A percentile compares a stretch with the other conserved stretches of the same genome.
Evolutionary conservation across 2,329 filamentous ascomycete species (phyloP).

Genomic region (Verticillium nonalfalfae): DNA sequence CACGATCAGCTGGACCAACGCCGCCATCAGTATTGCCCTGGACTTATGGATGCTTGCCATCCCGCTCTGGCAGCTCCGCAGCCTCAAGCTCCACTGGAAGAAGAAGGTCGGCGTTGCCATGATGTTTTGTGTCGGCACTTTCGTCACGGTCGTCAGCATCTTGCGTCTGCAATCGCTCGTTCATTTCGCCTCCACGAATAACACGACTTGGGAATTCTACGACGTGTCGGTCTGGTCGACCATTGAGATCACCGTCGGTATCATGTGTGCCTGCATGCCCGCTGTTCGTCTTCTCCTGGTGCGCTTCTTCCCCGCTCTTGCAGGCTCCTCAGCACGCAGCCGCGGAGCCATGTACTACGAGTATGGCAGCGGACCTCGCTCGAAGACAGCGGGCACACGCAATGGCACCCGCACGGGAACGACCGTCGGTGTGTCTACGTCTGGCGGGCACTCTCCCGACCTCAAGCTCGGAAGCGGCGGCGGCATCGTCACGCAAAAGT

Average conservation of each 20-base stretch:
- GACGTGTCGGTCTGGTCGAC: constrained; percentile 23
- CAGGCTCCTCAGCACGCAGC: constrained; percentile 9
- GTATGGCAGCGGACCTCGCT: constrained; percentile 7
- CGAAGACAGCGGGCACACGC: not conserved
- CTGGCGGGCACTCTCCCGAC: not conserved
- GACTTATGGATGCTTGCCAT: constrained; percentile 42
- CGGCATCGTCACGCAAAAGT: constrained; percentile 24
- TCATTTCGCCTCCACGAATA: constrained; percentile 12
- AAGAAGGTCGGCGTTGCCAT: constrained; percentile 35
- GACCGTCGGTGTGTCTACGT: not conserved
- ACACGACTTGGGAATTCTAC: constrained; percentile 16
- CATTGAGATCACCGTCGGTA: constrained; percentile 27
- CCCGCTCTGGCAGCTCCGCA: constrained; percentile 32
- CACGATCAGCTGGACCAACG: constrained; percentile 37
- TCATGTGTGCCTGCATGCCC: constrained; percentile 28
- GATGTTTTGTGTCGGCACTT: constrained; percentile 37
- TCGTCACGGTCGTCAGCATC: constrained; percentile 22
- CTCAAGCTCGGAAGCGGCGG: not conserved
- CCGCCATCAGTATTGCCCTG: constrained; percentile 37
- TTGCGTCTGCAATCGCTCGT: constrained; percentile 19
- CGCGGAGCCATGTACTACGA: constrained; percentile 7
- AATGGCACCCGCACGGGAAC: not conserved
- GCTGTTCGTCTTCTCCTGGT: constrained; percentile 21
- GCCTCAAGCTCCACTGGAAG: constrained; percentile 31
- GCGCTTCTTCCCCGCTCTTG: constrained; percentile 20